Conservation (phyloP, 2,329 filamentous ascomycete species). For the Saccharata proteae region DNA sequence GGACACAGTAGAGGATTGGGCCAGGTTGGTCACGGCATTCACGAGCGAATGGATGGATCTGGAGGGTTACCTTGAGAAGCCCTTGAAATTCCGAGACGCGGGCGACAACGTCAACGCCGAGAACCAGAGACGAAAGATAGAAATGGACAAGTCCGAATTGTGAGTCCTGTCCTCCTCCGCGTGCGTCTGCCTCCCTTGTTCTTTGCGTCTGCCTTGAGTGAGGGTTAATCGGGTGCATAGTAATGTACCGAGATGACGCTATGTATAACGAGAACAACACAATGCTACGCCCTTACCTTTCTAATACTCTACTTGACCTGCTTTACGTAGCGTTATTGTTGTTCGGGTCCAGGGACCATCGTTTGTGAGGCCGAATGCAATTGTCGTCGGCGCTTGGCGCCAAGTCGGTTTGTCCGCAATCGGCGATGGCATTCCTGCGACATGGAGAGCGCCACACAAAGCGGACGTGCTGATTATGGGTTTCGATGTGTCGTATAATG, state of each 20-base stretch:
- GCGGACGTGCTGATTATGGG: no score
- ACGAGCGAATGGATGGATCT: conserved; percentile 87
- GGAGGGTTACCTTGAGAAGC: conserved; percentile 44
- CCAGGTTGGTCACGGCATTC: conserved; percentile 71
- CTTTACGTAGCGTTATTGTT: not conserved
- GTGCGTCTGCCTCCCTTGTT: not conserved
- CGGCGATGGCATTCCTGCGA: no score
- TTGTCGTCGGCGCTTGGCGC: no score
- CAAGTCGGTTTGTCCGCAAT: no score
- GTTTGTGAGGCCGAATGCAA: no score
- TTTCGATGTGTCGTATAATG: no score
- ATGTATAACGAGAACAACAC: not conserved
- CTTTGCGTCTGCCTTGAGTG: conserved; percentile 1
- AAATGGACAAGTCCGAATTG: conserved; percentile 18
- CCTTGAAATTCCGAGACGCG: conserved; percentile 9
- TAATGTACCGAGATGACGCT: not conserved
- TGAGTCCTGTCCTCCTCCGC: conserved; percentile 10
- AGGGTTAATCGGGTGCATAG: not conserved
- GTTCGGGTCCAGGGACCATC: not conserved
- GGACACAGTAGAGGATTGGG: conserved; percentile 75
- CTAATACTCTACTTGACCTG: no score
- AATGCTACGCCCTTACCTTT: not conserved
- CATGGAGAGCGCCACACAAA: no score
- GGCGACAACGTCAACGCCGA: not conserved
- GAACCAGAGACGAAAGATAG: conserved; percentile 2